Evolutionary conservation across 805 yeast genomes (phyloP).

Genomic region (Hermanozyma aechmeae): DNA sequence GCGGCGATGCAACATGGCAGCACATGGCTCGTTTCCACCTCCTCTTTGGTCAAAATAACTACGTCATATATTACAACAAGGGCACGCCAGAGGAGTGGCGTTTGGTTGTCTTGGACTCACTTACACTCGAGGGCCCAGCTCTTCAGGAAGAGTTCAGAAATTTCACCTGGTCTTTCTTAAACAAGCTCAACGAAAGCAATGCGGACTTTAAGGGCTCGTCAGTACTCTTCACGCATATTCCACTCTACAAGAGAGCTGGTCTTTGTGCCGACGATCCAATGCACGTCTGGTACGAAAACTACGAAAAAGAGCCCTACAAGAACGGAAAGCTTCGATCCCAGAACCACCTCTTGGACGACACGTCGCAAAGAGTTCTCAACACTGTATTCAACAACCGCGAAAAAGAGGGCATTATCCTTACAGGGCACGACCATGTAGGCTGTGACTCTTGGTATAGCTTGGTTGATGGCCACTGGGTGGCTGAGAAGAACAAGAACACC

Average conservation of each 20-base stretch:
- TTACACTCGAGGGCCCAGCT: constrained; percentile 86
- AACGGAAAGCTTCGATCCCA: constrained; percentile 70
- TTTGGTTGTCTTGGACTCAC: constrained; percentile 76
- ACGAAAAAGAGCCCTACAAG: constrained; percentile 56
- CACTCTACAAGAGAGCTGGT: constrained; percentile 75
- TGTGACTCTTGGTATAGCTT: constrained; percentile 62
- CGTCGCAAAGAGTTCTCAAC: constrained; percentile 59
- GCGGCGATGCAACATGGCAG: constrained; percentile 90
- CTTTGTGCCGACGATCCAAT: constrained; percentile 82
- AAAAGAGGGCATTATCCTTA: constrained; percentile 70
- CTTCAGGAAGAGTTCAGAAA: constrained; percentile 59
- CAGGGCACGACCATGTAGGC: constrained; percentile 97
- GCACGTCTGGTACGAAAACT: constrained; percentile 36
- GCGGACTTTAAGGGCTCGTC: constrained; percentile 63
- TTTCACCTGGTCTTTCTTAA: constrained; percentile 67
- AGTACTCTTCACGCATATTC: constrained; percentile 78
- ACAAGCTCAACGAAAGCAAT: constrained; percentile 42
- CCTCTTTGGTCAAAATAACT: constrained; percentile 81
- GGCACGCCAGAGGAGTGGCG: constrained; percentile 72
- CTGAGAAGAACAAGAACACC: constrained; percentile 31
- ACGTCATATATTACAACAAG: constrained; percentile 59
- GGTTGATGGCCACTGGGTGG: constrained; percentile 46
- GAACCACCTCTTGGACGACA: constrained; percentile 66
- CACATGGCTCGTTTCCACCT: constrained; percentile 72
- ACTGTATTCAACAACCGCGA: constrained; percentile 55